Evolutionary conservation across 2,329 filamentous ascomycete genomes (phyloP), one percentile per base, ranked within the genome.

Genomic region (Sclerotinia minor): DNA sequence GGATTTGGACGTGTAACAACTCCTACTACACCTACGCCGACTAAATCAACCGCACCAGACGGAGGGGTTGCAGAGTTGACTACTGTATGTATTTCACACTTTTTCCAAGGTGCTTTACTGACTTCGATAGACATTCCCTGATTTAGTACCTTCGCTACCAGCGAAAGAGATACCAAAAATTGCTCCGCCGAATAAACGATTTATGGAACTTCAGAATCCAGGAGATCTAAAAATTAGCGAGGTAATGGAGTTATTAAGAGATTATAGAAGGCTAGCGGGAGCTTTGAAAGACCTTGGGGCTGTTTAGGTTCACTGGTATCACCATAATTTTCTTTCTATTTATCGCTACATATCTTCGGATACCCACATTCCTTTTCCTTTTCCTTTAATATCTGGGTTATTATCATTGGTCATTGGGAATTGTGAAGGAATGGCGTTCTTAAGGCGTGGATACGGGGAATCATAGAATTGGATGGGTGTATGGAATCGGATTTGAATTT

Each of bases 221-320:
- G 84, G 84, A 0, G 91, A 94, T 58, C 81, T 94, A 38, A 87
- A 83, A 67, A 80, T 94, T 35, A 85, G 87, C n/a, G 92, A 94
- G 74, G 87, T 94, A 24, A 79, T 89, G 32, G 86, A 90, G 67
- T 79, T 94, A 60, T 79, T 94, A 29, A 83, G 86, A 67, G 91
- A 94, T 77, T 94, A 94, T 75, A 86, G 91, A 73, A 82, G 91
- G 65, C 79, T 94, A 58, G 90, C 90, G 0, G 82, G 82, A 38
- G 85, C 85, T 11, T 77, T 94, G 68, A 87, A 86, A 73, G 85
- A 88, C 60, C 79, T 86, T 75, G 87, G 83, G 26, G 87, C 86
- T 13, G 87, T 90, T 74, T 74, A 67, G 72, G 52, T 52, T 47
- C 21, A 41, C 35, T 58, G 61, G 49, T 54, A 44, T 32, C 24